Evolutionary conservation across 2,329 filamentous ascomycete species (phyloP).

Genomic region (Xylariomycetidae sp.): DNA sequence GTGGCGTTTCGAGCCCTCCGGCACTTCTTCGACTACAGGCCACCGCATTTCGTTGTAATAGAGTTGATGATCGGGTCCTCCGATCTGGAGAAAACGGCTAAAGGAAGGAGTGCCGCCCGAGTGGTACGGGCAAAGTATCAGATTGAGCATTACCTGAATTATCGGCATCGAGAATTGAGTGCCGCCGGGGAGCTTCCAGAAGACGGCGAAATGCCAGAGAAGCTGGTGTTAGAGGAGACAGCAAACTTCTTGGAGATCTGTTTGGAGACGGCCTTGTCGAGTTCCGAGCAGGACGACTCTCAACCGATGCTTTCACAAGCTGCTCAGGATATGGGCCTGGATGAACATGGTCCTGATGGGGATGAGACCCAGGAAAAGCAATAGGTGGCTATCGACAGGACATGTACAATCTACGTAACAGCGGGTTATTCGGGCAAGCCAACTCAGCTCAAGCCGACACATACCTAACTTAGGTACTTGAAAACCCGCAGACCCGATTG

Average conservation of each 20-base stretch:
- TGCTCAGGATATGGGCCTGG: no score
- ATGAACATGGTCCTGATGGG: no score
- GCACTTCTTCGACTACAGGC: constrained; percentile 36
- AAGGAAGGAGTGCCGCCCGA: constrained; percentile 31
- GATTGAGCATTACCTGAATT: constrained; percentile 33
- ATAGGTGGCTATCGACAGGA: no score
- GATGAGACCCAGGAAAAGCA: no score
- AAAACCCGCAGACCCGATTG: no score
- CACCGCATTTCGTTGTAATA: constrained; percentile 39
- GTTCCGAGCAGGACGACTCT: no score
- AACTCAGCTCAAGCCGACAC: no score
- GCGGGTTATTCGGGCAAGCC: no score
- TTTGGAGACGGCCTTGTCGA: constrained; percentile 29
- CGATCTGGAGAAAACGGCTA: constrained; percentile 33
- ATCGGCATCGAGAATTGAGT: constrained; percentile 19
- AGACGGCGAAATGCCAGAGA: constrained; percentile 28
- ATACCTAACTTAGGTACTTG: no score
- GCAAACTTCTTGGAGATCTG: constrained; percentile 36
- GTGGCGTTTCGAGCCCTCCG: constrained; percentile 39
- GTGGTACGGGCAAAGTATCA: constrained; percentile 36
- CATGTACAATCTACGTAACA: no score
- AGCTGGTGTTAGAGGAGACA: constrained; percentile 32
- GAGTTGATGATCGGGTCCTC: constrained; percentile 41
- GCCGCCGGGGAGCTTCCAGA: constrained; percentile 22
- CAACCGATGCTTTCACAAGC: no score